Conservation (phyloP, 208 protist species). For the Novymonas esmeraldas region DNA sequence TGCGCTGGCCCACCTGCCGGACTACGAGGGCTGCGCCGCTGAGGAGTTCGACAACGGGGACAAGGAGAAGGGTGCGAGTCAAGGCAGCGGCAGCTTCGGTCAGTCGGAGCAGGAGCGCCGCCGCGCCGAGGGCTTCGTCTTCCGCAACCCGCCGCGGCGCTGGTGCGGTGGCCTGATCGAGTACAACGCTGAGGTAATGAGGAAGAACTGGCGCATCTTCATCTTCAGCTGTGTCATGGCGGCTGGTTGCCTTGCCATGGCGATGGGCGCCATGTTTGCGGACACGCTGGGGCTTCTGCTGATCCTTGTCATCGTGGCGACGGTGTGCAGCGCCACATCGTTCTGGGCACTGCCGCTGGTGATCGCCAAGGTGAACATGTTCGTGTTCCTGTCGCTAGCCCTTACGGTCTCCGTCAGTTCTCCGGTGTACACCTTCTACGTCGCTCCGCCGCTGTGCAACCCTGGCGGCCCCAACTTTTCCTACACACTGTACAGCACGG, state of each 20-base stretch:
- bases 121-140: conserved; percentile 11
- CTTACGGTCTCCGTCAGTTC: conserved; percentile 58
- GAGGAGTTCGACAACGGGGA: no score
- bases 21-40: no score
- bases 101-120: not conserved
- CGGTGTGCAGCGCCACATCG: conserved; percentile 17
- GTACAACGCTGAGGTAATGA: conserved; percentile 32
- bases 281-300: conserved; percentile 34
- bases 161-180: conserved; percentile 33
- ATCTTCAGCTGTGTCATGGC: conserved; percentile 43
- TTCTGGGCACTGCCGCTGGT: conserved; percentile 40
- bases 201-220: conserved; percentile 31
- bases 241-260: conserved; percentile 28
- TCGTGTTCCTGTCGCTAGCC: conserved; percentile 28
- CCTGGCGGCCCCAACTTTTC: conserved; percentile 61
- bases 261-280: conserved; percentile 32
- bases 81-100: no score
- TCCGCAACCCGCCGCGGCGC: conserved; percentile 12
- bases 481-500: conserved; percentile 61
- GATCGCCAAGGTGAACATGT: conserved; percentile 38
- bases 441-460: conserved; percentile 42
- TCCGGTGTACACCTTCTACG: conserved; percentile 60
- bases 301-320: conserved; percentile 25
- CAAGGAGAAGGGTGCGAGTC: no score
- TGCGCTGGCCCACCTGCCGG: no score